Evolutionary conservation across 768 basidiomycete genomes (phyloP).

Genomic region (Mycena vulgaris): DNA sequence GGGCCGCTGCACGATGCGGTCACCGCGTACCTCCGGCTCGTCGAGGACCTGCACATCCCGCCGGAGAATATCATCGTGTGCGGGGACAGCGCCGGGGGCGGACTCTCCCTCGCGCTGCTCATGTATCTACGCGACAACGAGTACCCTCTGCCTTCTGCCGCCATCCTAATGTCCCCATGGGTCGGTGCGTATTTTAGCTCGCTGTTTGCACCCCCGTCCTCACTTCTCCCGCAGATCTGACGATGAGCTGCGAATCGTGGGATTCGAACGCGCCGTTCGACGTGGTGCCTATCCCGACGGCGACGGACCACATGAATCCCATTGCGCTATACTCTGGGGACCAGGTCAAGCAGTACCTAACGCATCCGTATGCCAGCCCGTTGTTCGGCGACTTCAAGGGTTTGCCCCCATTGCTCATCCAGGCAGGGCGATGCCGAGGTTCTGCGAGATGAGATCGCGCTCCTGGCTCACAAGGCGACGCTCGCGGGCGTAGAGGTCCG

Average conservation of each 20-base stretch:
- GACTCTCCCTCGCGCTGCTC: constrained; percentile 84
- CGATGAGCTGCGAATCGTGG: constrained; percentile 99
- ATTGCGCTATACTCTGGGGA: constrained; percentile 95
- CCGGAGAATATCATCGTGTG: constrained; percentile 91
- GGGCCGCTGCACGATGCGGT: constrained; percentile 91
- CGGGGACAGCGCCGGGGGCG: constrained; percentile 97
- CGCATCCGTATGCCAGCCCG: constrained; percentile 96
- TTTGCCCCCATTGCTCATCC: constrained; percentile 92
- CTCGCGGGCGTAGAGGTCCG: constrained; percentile 88
- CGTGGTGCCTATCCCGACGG: constrained; percentile 80
- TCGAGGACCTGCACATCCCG: constrained; percentile 91
- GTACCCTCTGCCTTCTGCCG: constrained; percentile 87
- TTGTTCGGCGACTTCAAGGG: constrained; percentile 92
- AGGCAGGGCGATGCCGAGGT: constrained; percentile 96
- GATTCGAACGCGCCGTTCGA: constrained; percentile 92
- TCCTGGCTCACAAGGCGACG: constrained; percentile 94
- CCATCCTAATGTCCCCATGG: constrained; percentile 95
- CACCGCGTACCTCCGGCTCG: constrained; percentile 87
- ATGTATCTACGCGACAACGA: constrained; percentile 96
- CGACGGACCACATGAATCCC: constrained; percentile 92
- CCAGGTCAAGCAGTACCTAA: constrained; percentile 84
- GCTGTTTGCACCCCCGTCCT: constrained; percentile 22
- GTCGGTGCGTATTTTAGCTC: constrained; percentile 74
- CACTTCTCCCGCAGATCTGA: constrained; percentile 72
- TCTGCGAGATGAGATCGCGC: constrained; percentile 92